Percentiles rank a stretch among this genome's conserved stretches.
Evolutionary conservation across 495 filamentous ascomycete genomes (phyloP).

Genomic region (Xylaria sp.): DNA sequence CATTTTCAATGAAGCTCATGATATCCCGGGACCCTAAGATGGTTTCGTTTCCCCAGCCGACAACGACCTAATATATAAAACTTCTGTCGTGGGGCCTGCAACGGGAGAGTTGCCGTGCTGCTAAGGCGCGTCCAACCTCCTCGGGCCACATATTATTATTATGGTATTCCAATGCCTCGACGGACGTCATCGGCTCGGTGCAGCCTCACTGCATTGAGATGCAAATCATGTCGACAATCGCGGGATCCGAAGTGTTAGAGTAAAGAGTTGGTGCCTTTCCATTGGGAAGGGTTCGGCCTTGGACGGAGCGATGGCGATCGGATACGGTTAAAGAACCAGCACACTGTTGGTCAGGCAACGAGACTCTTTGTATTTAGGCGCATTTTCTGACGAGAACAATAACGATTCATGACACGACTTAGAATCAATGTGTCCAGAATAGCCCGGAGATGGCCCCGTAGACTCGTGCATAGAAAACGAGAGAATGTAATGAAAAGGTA

Average conservation of each 20-base stretch:
- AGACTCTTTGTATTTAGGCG: slow-evolving; percentile 43
- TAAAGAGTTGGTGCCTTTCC: slow-evolving; percentile 34
- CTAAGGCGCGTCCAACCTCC: slow-evolving; percentile 4
- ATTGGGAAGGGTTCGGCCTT: slow-evolving; percentile 30
- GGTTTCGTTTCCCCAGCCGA: slow-evolving; percentile 50
- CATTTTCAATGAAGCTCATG: slow-evolving; percentile 46
- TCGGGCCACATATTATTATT: slow-evolving; percentile 32
- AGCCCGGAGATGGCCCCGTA: not conserved
- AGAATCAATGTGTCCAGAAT: not conserved
- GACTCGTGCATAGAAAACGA: not conserved
- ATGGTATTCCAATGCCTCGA: slow-evolving; percentile 31
- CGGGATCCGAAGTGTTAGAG: slow-evolving; percentile 36
- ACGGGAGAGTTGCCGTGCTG: slow-evolving; percentile 27
- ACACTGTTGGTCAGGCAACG: slow-evolving; percentile 35
- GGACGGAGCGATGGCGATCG: slow-evolving; percentile 29
- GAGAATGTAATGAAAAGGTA: not conserved
- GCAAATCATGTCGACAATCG: slow-evolving; percentile 37
- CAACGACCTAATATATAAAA: slow-evolving; percentile 53
- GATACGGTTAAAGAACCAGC: slow-evolving; percentile 34
- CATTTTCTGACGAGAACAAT: slow-evolving; percentile 45
- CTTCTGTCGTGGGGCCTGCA: slow-evolving; percentile 43
- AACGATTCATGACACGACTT: slow-evolving; percentile 37
- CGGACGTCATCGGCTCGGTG: slow-evolving; percentile 36
- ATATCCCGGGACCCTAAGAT: slow-evolving; percentile 46
- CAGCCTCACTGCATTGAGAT: slow-evolving; percentile 34